Evolutionary conservation across 1,139 yeast species (phyloP).

Genomic region (Waltiozyma sp.): DNA sequence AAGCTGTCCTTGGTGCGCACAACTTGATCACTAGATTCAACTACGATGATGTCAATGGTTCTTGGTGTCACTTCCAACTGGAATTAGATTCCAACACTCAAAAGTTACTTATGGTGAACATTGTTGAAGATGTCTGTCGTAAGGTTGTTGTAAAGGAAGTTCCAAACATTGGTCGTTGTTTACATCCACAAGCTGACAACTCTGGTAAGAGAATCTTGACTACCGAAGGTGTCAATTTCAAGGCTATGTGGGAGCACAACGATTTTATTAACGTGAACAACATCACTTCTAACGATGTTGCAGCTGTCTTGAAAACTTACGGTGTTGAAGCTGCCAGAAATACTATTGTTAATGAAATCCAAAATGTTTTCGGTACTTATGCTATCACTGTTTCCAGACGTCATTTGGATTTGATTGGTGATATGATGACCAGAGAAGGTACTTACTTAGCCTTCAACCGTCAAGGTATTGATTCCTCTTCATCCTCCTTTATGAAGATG

Average conservation of each 20-base stretch:
- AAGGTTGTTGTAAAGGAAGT: slow-evolving; percentile 89
- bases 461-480: slow-evolving; percentile 93
- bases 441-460: slow-evolving; percentile 93
- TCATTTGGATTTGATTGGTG: slow-evolving; percentile 94
- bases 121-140: slow-evolving; percentile 86
- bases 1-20: slow-evolving; percentile 65
- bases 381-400: slow-evolving; percentile 90
- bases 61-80: slow-evolving; percentile 86
- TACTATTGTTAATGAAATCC: slow-evolving; percentile 92
- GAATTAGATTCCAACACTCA: slow-evolving; percentile 80
- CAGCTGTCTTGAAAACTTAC: slow-evolving; percentile 80
- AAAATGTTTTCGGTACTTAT: slow-evolving; percentile 91
- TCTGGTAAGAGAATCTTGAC: slow-evolving; percentile 65
- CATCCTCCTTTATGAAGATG: slow-evolving; percentile 98
- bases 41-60: slow-evolving; percentile 81
- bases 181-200: slow-evolving; percentile 60
- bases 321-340: slow-evolving; percentile 99
- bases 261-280: slow-evolving; percentile 83
- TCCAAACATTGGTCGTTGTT: slow-evolving; percentile 84
- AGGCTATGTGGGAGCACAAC: slow-evolving; percentile 97
- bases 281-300: slow-evolving; percentile 84
- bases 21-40: slow-evolving; percentile 67
- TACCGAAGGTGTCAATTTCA: slow-evolving; percentile 97
- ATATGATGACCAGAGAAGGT: slow-evolving; percentile 99
- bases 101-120: slow-evolving; percentile 93